Evolutionary conservation across 768 basidiomycete species (phyloP).

Genomic region (Neoboletus subvelutipes): DNA sequence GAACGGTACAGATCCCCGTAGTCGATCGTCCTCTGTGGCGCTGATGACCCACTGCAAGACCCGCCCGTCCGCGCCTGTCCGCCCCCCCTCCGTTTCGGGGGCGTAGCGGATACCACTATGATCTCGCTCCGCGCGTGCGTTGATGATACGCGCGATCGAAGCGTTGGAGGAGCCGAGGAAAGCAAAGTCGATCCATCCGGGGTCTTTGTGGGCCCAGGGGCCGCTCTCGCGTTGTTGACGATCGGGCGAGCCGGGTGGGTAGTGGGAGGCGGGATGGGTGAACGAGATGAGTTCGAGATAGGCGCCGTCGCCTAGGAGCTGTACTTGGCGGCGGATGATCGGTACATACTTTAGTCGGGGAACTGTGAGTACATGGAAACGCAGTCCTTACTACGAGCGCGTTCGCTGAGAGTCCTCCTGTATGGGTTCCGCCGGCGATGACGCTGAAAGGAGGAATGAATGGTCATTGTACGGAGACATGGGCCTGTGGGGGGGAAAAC

Average conservation of each 20-base stretch:
- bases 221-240: constrained; percentile 43
- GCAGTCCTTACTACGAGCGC: constrained; percentile 53
- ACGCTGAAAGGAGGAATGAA: constrained; percentile 43
- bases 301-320: constrained; percentile 43
- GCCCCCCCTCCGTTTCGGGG: constrained; percentile 50
- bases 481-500: background rate
- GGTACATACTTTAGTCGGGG: background rate
- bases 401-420: constrained; percentile 62
- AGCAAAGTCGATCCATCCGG: constrained; percentile 70
- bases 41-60: constrained; percentile 60
- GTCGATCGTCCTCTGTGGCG: constrained; percentile 29
- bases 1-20: constrained; percentile 52
- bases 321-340: background rate
- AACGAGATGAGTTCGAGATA: constrained; percentile 75
- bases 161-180: constrained; percentile 53
- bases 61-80: constrained; percentile 54
- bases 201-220: constrained; percentile 52
- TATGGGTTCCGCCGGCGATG: constrained; percentile 62
- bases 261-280: constrained; percentile 51
- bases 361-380: background rate
- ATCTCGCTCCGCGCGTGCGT: constrained; percentile 44
- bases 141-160: constrained; percentile 52
- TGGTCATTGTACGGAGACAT: background rate
- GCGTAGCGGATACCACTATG: constrained; percentile 43
- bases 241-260: constrained; percentile 50